These are phyloP conservation scores for Trametes gibbosa DNA, from an alignment of 768 basidiomycete species.

Conservation along the genomic window DNA sequence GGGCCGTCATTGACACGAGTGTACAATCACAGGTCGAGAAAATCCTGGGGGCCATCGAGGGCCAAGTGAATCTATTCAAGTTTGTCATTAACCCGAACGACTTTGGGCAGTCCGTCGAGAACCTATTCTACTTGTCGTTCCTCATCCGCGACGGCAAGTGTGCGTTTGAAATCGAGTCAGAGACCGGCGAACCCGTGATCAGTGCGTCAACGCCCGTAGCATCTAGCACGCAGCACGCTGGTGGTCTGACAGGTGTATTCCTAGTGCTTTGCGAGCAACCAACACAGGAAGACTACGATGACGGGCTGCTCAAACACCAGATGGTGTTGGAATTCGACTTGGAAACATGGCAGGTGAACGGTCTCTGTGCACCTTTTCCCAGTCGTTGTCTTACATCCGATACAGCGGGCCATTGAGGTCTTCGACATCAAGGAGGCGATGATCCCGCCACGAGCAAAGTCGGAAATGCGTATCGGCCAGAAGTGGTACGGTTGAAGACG, in stretches of 20 bases:
- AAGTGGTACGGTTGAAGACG: conserved; percentile 67
- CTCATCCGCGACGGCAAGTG: conserved; percentile 83
- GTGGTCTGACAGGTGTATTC: not conserved
- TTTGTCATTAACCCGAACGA: conserved; percentile 88
- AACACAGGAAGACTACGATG: conserved; percentile 56
- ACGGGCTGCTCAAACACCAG: conserved; percentile 73
- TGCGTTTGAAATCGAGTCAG: conserved; percentile 62
- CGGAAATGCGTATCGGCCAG: conserved; percentile 52
- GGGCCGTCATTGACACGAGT: not conserved
- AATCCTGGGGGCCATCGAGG: conserved; percentile 48
- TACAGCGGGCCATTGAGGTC: conserved; percentile 80
- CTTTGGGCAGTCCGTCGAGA: conserved; percentile 94
- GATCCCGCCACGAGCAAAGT: conserved; percentile 72
- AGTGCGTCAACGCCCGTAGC: conserved; percentile 45
- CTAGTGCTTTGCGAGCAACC: conserved; percentile 66
- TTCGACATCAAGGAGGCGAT: conserved; percentile 75
- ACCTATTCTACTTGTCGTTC: conserved; percentile 93
- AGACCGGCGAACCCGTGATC: conserved; percentile 66
- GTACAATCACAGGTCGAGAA: conserved; percentile 49
- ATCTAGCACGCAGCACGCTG: not conserved
- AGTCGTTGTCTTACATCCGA: not conserved
- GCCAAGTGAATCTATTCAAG: conserved; percentile 72
- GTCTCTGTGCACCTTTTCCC: not conserved
- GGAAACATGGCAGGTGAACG: conserved; percentile 78
- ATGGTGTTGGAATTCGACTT: conserved; percentile 91